Base-by-base conservation (phyloP, 1,139 yeast genomes). In the Ogataea hybrid region DNA sequence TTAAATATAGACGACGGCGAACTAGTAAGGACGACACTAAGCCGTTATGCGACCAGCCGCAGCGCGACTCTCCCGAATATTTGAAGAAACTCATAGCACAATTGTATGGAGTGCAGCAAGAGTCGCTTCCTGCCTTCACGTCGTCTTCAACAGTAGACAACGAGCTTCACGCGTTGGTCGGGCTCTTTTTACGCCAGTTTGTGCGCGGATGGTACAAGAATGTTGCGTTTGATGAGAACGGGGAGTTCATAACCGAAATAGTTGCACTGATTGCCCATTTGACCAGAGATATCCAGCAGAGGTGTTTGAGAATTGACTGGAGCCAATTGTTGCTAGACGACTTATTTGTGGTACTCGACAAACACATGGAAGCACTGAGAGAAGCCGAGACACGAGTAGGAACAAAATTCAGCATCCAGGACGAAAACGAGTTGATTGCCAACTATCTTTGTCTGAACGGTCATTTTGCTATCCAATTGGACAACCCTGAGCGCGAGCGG, bases 171-270 rank as follows among this genome's bases (percentile, higher is more conserved):
- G 69, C 74, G 1, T 50, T 75, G 4, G 46, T 73, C 8, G 75
- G 75, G 0, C 54, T 74, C 17, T 52, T n/a, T n/a, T 46, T 71
- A 35, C 62, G 68, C n/a, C 69, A 69, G 42, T 75, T 75, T 51
- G 65, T 75, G 3, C 59, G 62, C 20, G 54, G 65, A 5, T 75
- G 81, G 81, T 74, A 74, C 49, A 51, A 52, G 22, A 53, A 56
- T 17, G 37, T 58, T 8, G 35, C 52, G 1, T 54, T 72, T 14
- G 65, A 72, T 6, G 69, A 64, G 33, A 73, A 70, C 37, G 62
- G 63, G 5, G 67, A 66, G 32, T 68, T 75, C 42, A 51, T 63
- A 7, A 50, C 47, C 17, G 77, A 72, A 41, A 46, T 73, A 3
- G 54, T 71, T 0, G 57, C 58, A 12, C 57, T 68, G 1, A 44